Evolutionary conservation across 1,284 basidiomycete species (phyloP).

Genomic region (Ganoderma leucocontextum): DNA sequence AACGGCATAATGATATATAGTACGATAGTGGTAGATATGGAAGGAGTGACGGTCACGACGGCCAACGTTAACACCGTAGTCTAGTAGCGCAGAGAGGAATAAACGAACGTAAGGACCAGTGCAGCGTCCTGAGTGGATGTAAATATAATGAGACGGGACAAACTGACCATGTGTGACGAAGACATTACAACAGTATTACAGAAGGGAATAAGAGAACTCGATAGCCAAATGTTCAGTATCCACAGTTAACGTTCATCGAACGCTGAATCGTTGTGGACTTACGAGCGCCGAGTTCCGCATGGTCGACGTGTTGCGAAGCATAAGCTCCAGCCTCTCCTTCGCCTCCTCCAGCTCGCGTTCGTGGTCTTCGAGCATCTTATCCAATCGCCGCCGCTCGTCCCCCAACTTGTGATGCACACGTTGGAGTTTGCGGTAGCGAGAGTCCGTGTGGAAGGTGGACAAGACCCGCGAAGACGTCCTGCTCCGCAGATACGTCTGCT

Average conservation of each 20-base stretch:
- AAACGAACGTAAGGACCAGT: background rate
- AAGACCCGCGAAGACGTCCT: conserved; percentile 22
- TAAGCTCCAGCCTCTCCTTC: conserved; percentile 27
- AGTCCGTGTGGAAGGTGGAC: conserved; percentile 19
- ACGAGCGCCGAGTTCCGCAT: conserved; percentile 21
- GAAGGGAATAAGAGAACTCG: background rate
- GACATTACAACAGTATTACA: background rate
- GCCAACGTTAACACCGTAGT: background rate
- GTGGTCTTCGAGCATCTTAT: conserved; percentile 26
- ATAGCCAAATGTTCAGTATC: background rate
- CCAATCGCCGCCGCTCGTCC: conserved; percentile 27
- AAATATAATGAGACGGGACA: background rate
- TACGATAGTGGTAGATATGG: background rate
- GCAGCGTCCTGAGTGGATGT: background rate
- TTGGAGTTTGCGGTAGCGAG: conserved; percentile 29
- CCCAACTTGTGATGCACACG: conserved; percentile 26
- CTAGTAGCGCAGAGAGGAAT: background rate
- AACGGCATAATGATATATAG: background rate
- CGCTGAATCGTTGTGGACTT: background rate
- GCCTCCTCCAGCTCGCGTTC: conserved; percentile 28
- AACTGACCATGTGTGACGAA: background rate
- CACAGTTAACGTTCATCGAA: background rate
- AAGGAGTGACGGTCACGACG: background rate
- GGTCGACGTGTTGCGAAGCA: conserved; percentile 24
- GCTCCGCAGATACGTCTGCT: conserved; percentile 23